phyloP scores from a whole-genome alignment of 2,329 filamentous ascomycete genomes.

The Fusarium sambucinum region DNA sequence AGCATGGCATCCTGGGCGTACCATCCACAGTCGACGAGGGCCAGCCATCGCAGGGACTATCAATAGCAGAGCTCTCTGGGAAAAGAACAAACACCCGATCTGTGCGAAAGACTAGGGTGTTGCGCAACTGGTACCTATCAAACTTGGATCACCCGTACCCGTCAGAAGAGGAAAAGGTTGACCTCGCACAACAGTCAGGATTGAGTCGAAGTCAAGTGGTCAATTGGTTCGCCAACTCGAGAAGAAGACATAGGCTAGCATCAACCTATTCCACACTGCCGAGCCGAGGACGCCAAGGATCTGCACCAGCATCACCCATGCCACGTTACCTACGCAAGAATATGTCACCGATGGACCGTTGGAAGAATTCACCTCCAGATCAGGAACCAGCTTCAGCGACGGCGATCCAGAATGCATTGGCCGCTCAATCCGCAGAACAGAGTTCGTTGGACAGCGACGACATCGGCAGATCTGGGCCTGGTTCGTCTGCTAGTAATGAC shows the following conservation, averaged over 20 bases:
- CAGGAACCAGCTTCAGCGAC: slow-evolving; percentile 57
- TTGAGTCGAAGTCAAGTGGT: slow-evolving; percentile 60
- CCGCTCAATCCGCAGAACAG: slow-evolving; percentile 26
- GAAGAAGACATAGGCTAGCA: slow-evolving; percentile 59
- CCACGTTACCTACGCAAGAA: slow-evolving; percentile 49
- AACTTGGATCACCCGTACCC: slow-evolving; percentile 63
- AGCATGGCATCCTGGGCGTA: slow-evolving; percentile 49
- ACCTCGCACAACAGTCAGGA: slow-evolving; percentile 57
- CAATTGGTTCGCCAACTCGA: slow-evolving; percentile 65
- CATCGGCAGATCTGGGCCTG: slow-evolving; percentile 43
- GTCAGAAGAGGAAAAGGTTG: slow-evolving; percentile 58
- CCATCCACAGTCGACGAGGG: slow-evolving; percentile 21
- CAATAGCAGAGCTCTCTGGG: slow-evolving; percentile 36
- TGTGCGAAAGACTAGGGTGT: slow-evolving; percentile 58
- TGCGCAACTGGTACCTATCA: slow-evolving; percentile 60
- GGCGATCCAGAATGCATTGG: slow-evolving; percentile 54
- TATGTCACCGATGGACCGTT: slow-evolving; percentile 62
- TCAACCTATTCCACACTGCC: slow-evolving; percentile 45
- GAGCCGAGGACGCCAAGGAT: slow-evolving; percentile 44
- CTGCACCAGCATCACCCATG: slow-evolving; percentile 59
- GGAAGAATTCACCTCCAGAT: slow-evolving; percentile 58
- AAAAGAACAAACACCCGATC: slow-evolving; percentile 57
- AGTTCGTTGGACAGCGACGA: slow-evolving; percentile 38
- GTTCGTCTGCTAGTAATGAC: slow-evolving; percentile 50
- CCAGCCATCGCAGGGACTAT: slow-evolving; percentile 1